These are phyloP conservation scores for Capronia epimyces DNA, from an alignment of 2,329 filamentous ascomycete genomes.

Conservation along the genomic window DNA sequence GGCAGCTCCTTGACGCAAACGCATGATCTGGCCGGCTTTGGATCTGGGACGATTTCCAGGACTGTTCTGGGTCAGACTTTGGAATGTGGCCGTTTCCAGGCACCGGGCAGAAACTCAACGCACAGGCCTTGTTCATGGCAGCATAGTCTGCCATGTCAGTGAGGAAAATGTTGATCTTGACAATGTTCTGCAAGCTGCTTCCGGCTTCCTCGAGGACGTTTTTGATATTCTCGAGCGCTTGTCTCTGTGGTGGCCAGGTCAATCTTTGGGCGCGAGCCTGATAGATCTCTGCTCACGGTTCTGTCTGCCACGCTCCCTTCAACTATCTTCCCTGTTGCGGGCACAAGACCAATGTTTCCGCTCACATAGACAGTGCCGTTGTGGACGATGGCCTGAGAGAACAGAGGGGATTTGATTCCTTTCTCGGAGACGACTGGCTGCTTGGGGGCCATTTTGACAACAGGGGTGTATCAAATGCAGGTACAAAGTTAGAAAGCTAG, in stretches of 20 bases:
- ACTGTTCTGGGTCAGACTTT: slow-evolving; percentile 14
- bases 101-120: slow-evolving; percentile 4
- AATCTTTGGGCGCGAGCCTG: background rate
- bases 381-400: slow-evolving; percentile 30
- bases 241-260: slow-evolving; percentile 5
- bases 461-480: no score
- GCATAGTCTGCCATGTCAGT: slow-evolving; percentile 61
- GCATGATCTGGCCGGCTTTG: slow-evolving; percentile 28
- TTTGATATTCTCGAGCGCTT: slow-evolving; percentile 46
- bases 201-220: slow-evolving; percentile 58
- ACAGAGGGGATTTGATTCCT: slow-evolving; percentile 28
- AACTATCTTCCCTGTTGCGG: slow-evolving; percentile 25
- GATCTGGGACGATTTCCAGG: slow-evolving; percentile 25
- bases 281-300: slow-evolving; percentile 20
- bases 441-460: slow-evolving; percentile 24
- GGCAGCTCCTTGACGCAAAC: slow-evolving; percentile 29
- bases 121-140: slow-evolving; percentile 77
- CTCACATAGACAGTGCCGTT: slow-evolving; percentile 30
- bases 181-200: slow-evolving; percentile 53
- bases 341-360: slow-evolving; percentile 29
- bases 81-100: slow-evolving; percentile 11
- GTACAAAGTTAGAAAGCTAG: background rate
- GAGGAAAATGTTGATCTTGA: slow-evolving; percentile 59
- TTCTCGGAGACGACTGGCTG: slow-evolving; percentile 23
- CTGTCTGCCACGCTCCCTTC: slow-evolving; percentile 28